These are phyloP conservation scores for Arthrobotrys conoides DNA, from an alignment of 2,329 filamentous ascomycete species.

Conservation along the genomic window DNA sequence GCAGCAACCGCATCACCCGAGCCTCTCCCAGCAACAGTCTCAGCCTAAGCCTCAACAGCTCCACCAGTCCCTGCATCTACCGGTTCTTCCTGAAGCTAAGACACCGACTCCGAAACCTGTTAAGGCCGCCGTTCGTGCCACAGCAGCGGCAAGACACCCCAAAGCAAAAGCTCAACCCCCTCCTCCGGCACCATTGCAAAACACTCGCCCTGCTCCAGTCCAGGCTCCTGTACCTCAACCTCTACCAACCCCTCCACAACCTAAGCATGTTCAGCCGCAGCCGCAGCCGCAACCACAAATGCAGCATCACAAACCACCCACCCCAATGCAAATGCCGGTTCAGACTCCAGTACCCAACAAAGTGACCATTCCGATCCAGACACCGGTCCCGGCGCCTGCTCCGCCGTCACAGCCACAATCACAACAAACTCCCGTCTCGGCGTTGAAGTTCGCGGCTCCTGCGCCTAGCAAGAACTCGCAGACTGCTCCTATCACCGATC, in stretches of 20 bases:
- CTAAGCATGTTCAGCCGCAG: conserved; percentile 61
- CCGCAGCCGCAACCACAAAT: conserved; percentile 62
- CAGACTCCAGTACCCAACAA: conserved; percentile 37
- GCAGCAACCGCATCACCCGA: conserved; percentile 39
- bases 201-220: conserved; percentile 35
- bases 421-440: conserved; percentile 38
- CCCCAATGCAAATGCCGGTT: conserved; percentile 39
- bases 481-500: conserved; percentile 65
- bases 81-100: conserved; percentile 49
- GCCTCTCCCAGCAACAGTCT: conserved; percentile 37
- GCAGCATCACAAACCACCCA: conserved; percentile 64
- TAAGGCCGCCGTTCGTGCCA: conserved; percentile 44
- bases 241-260: conserved; percentile 59
- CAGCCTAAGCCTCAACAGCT: conserved; percentile 52
- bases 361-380: conserved; percentile 46
- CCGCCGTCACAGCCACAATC: conserved; percentile 21
- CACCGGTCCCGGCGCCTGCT: conserved; percentile 42
- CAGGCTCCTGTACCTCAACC: conserved; percentile 55
- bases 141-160: conserved; percentile 35
- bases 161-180: conserved; percentile 49
- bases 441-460: conserved; percentile 52
- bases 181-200: conserved; percentile 31
- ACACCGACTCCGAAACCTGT: conserved; percentile 41
- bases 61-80: conserved; percentile 52
- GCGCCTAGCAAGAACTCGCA: conserved; percentile 60